Conservation (phyloP, 169 alveolate genomes). For the Eimeria zaria region DNA sequence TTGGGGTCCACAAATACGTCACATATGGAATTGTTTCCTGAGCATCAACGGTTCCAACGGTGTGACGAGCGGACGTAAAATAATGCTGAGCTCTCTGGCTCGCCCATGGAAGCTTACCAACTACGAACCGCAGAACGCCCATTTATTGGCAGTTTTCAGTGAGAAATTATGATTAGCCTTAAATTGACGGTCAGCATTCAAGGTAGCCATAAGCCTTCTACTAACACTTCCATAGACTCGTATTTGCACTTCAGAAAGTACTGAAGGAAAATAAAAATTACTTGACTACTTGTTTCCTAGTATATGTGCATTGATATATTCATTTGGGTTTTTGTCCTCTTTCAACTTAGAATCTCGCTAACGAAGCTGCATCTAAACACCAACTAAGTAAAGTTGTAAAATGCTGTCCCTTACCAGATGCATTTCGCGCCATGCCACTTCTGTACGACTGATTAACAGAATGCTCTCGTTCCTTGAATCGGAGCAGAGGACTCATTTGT, state of each 20-base stretch:
- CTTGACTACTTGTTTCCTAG: constrained; percentile 51
- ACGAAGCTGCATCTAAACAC: constrained; percentile 16
- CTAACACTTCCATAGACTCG: not conserved
- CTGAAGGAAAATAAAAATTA: constrained; percentile 63
- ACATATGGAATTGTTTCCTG: not conserved
- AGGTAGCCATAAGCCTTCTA: too few species aligned
- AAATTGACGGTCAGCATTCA: too few species aligned
- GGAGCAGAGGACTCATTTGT: not conserved
- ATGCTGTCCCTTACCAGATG: too few species aligned
- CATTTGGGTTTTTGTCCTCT: constrained; percentile 75
- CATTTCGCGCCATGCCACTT: too few species aligned
- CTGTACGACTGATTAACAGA: too few species aligned
- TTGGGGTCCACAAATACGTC: not conserved
- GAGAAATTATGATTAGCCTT: too few species aligned
- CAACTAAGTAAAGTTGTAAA: too few species aligned
- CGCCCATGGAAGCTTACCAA: not conserved
- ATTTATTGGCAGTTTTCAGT: not conserved
- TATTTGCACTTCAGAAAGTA: constrained; percentile 54
- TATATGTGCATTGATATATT: constrained; percentile 79
- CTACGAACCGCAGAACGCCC: not conserved
- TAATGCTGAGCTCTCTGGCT: not conserved
- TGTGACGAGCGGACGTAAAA: not conserved
- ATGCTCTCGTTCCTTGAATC: too few species aligned
- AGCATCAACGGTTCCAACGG: not conserved
- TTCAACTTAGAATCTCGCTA: constrained; percentile 79